Percentiles rank a stretch among this genome's conserved stretches.
These are phyloP conservation scores for Neurospora hispaniola DNA, from an alignment of 495 filamentous ascomycete species.

Conservation along the genomic window DNA sequence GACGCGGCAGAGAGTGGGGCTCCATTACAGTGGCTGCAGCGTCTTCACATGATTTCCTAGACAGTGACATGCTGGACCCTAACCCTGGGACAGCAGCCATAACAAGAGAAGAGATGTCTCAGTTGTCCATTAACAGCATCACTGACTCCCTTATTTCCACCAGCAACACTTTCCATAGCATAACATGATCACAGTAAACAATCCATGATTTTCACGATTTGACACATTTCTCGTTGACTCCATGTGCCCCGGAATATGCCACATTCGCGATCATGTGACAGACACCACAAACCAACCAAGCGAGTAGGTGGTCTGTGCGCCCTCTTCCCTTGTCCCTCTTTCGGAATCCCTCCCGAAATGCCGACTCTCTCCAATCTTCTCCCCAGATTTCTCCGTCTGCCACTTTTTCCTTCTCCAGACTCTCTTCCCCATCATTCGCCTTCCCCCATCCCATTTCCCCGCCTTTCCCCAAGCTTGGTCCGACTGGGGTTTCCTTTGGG, in stretches of 20 bases:
- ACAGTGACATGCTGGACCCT: not conserved
- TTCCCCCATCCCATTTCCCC: not conserved
- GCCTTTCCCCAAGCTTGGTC: not conserved
- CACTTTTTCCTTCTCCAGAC: not conserved
- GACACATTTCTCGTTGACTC: too few species aligned
- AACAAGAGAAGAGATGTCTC: too few species aligned
- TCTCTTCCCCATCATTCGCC: not conserved
- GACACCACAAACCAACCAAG: too few species aligned
- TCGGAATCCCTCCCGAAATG: not conserved
- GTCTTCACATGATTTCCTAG: not conserved
- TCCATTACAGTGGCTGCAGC: not conserved
- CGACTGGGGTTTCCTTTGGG: not conserved
- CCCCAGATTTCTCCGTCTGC: not conserved
- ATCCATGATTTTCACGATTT: too few species aligned
- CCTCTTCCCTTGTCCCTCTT: not conserved
- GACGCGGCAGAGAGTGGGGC: not conserved
- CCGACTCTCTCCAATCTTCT: not conserved
- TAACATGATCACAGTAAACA: too few species aligned
- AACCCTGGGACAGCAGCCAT: not conserved
- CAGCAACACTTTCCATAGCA: too few species aligned
- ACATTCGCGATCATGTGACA: not conserved
- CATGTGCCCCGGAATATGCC: not conserved
- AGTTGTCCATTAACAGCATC: not conserved
- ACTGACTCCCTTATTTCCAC: too few species aligned
- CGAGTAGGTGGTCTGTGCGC: not conserved